Base-by-base conservation (phyloP, 345 rosid species). In the Cochlearia excelsa region DNA sequence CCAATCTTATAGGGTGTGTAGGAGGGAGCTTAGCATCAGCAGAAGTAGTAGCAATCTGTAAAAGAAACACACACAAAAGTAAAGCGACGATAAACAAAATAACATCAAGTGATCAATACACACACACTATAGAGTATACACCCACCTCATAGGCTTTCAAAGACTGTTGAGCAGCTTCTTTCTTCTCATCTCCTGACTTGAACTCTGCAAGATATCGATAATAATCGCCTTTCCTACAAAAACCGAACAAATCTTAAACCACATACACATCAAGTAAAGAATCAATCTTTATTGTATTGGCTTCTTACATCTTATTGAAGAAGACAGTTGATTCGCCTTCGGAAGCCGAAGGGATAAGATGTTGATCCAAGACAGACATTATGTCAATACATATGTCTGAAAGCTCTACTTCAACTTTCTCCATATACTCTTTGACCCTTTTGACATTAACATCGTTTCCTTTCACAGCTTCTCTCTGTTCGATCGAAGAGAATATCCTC, bases 91-190 rank as follows among this genome's bases (percentile, higher is more conserved):
- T 47, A 66, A 46, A n/a, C 6, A 26, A 5, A 60, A n/a, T n/a
- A 30, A 38, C 6, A 40, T 46, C 48, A 2, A 53, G 9, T 42
- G 38, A 41, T 28, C 42, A 54, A 30, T 39, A 55, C 35, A 31
- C 2, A 5, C 5, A 37, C 38, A 37, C 11, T 59, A 51, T 2
- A 27, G 9, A 60, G 8, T n/a, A n/a, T n/a, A n/a, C n/a, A n/a
- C n/a, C n/a, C 61, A 78, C 91, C 87, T 79, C 75, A 75, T 85
- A 85, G 33, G 87, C 91, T 71, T 85, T 85, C 82, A 80, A 65
- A 37, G 91, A 82, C 68, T 69, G 77, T 30, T 82, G 82, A 57
- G 91, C 81, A 52, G 77, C 81, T 53, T 79, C 82, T 67, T 80
- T 79, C 68, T 72, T 80, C 38, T 79, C 86, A 42, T 79, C 61